A percentile compares a stretch with the other conserved stretches of the same genome.
phyloP scores from a whole-genome alignment of 176 grass and related monocot species.

The Oryza brachyantha region DNA sequence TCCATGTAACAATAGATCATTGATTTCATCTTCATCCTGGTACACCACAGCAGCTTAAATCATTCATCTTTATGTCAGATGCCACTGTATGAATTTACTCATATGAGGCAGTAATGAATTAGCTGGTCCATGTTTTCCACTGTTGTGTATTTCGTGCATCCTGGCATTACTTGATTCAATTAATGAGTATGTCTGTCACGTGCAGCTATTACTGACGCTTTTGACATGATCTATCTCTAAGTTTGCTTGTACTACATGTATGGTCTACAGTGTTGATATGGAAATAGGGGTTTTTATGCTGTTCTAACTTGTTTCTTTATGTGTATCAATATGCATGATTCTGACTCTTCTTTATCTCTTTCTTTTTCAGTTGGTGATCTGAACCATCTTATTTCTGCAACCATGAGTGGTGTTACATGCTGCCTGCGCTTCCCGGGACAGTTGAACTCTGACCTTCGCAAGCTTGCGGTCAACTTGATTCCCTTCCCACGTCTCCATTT shows the following conservation, averaged over 20 bases:
- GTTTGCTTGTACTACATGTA: neutral
- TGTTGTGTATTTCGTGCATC: constrained; percentile 1
- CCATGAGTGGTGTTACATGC: constrained; percentile 85
- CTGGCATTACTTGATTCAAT: neutral
- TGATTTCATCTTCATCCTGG: neutral
- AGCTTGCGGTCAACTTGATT: constrained; percentile 79
- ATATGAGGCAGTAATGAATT: neutral
- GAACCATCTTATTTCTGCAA: constrained; percentile 86
- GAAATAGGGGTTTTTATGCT: neutral
- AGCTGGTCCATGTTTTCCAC: neutral
- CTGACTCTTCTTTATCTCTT: neutral
- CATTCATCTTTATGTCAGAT: neutral
- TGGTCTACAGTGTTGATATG: neutral
- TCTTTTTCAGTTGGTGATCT: constrained; percentile 70
- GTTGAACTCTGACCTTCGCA: constrained; percentile 67
- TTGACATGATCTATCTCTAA: neutral
- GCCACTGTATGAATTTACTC: neutral
- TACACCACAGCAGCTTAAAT: neutral
- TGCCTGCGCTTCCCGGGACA: constrained; percentile 71
- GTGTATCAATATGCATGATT: neutral
- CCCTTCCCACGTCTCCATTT: constrained; percentile 93
- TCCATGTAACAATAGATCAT: constrained; percentile 5
- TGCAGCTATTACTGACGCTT: neutral
- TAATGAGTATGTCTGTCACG: neutral
- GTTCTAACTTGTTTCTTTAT: neutral